Evolutionary conservation across 73 alveolate genomes (phyloP).

Genomic region (Blepharisma japonicum): DNA sequence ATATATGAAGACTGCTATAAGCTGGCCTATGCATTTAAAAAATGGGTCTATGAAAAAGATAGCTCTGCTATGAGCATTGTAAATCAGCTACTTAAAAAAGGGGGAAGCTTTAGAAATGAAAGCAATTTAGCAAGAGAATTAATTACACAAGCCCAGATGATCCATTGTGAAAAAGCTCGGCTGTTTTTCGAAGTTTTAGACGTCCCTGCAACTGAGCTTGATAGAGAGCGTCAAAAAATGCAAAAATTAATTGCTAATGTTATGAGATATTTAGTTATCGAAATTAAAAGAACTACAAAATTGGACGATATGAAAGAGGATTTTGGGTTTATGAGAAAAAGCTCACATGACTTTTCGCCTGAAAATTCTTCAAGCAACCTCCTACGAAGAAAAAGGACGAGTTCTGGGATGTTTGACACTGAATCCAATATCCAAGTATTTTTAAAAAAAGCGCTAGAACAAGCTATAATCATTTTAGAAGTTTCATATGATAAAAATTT

Average conservation of each 20-base stretch:
- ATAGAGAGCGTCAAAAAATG: background rate
- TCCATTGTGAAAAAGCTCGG: no score
- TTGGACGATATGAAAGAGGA: slow-evolving; percentile 16
- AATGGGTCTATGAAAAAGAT: background rate
- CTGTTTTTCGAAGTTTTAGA: background rate
- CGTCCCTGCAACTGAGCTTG: background rate
- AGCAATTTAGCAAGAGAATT: background rate
- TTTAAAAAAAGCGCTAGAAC: background rate
- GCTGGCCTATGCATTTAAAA: background rate
- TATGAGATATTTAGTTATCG: background rate
- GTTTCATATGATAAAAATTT: slow-evolving; percentile 1
- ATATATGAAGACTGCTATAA: slow-evolving; percentile 1
- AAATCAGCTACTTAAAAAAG: background rate
- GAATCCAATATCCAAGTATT: background rate
- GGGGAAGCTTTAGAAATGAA: background rate
- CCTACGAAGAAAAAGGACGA: background rate
- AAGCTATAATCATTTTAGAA: slow-evolving; percentile 3
- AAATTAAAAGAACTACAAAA: background rate
- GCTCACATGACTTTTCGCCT: background rate
- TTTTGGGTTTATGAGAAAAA: background rate
- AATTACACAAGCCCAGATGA: background rate
- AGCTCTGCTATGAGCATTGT: background rate
- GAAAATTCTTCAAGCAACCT: no score
- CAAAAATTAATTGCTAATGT: background rate
- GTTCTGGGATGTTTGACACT: slow-evolving; percentile 14